Percentiles rank a stretch among this genome's conserved stretches.
These are phyloP conservation scores for Quercus phellos DNA, from an alignment of 331 rosid genomes.

Conservation along the genomic window DNA sequence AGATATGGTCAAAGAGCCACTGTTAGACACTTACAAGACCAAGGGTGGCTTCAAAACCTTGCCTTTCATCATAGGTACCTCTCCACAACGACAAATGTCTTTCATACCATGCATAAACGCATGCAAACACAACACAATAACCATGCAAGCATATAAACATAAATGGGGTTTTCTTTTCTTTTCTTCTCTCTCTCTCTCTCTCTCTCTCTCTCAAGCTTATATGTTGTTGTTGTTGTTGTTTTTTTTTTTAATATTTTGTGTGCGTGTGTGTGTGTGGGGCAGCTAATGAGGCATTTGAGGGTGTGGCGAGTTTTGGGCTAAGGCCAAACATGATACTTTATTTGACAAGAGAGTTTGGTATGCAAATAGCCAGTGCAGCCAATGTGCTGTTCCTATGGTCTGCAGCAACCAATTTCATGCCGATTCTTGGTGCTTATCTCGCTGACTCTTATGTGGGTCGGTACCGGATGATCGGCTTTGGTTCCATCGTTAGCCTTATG, in stretches of 20 bases:
- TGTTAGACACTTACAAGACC: neutral
- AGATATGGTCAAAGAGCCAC: conserved; percentile 5
- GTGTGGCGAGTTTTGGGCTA: conserved; percentile 14
- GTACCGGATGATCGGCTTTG: conserved; percentile 19
- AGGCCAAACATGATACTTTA: conserved; percentile 37
- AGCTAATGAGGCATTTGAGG: conserved; percentile 40
- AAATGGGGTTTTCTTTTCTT: neutral
- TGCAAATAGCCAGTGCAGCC: conserved; percentile 25
- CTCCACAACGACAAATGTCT: too few species aligned
- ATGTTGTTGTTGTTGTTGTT: too few species aligned
- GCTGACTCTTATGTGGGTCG: conserved; percentile 31
- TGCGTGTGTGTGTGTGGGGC: conserved; percentile 13
- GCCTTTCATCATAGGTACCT: conserved; percentile 38
- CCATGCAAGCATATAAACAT: neutral
- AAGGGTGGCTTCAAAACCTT: conserved; percentile 44
- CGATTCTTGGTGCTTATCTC: conserved; percentile 30
- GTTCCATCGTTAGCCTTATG: conserved; percentile 22
- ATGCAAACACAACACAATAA: neutral
- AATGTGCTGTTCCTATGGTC: conserved; percentile 27
- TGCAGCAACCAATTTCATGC: conserved; percentile 23
- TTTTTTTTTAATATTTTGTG: too few species aligned
- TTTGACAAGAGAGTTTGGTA: conserved; percentile 28
- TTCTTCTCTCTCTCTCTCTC: neutral
- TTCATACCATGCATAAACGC: too few species aligned
- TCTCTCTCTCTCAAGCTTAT: too few species aligned